phyloP scores from a whole-genome alignment of 352 stramenopile species.

The Globisporangium nagaii region DNA sequence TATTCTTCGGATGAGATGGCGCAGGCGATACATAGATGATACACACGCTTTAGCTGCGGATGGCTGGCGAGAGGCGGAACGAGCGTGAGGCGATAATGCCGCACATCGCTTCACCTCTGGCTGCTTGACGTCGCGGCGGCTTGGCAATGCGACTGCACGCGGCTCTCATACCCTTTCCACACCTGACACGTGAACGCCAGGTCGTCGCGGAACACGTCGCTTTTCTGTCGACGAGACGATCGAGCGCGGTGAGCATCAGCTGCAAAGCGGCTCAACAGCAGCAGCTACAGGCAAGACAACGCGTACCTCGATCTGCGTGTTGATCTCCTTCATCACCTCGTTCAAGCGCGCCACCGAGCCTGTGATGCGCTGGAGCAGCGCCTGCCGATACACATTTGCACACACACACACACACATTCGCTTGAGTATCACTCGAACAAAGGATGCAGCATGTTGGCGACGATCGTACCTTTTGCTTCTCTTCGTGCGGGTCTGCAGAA shows the following conservation, averaged over 20 bases:
- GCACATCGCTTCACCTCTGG: neutral
- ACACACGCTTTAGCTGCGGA: neutral
- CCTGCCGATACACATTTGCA: slow-evolving; percentile 19
- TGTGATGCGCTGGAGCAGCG: slow-evolving; percentile 70
- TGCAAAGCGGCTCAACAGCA: neutral
- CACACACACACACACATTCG: neutral
- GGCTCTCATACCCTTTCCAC: slow-evolving; percentile 81
- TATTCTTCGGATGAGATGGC: neutral
- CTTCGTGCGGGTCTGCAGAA: slow-evolving; percentile 65
- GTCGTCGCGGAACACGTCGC: slow-evolving; percentile 65
- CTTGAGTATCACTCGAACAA: neutral
- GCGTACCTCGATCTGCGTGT: slow-evolving; percentile 73
- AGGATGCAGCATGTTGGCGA: neutral
- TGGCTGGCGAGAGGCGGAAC: neutral
- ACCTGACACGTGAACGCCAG: slow-evolving; percentile 70
- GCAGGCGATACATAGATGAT: neutral
- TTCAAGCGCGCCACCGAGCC: slow-evolving; percentile 73
- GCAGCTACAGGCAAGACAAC: neutral
- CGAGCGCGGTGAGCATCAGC: neutral
- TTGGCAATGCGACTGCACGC: slow-evolving; percentile 68
- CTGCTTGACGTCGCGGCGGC: slow-evolving; percentile 6
- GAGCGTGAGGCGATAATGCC: neutral
- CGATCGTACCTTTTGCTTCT: slow-evolving; percentile 72
- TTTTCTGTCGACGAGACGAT: slow-evolving; percentile 43
- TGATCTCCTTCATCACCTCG: slow-evolving; percentile 83